These are phyloP conservation scores for Fusarium sp. DNA, from an alignment of 2,329 filamentous ascomycete genomes.

Conservation along the genomic window DNA sequence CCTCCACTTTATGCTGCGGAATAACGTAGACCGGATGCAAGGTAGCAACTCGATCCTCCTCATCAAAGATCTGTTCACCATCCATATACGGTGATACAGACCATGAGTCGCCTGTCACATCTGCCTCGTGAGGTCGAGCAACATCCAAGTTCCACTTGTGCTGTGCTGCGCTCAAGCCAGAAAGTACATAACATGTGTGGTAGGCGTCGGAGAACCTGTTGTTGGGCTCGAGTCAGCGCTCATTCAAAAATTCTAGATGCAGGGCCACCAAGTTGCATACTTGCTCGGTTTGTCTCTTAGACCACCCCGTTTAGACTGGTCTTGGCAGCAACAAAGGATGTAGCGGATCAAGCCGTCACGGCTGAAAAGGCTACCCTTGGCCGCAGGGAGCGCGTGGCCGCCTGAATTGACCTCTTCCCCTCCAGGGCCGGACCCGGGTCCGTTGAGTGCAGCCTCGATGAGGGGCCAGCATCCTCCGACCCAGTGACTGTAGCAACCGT, in stretches of 20 bases:
- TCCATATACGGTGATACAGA: slow-evolving; percentile 60
- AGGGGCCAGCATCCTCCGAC: slow-evolving; percentile 94
- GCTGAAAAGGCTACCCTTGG: slow-evolving; percentile 71
- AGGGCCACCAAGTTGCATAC: slow-evolving; percentile 57
- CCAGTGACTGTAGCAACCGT: slow-evolving; percentile 99
- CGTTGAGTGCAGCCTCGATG: slow-evolving; percentile 79
- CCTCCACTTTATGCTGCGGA: slow-evolving; percentile 73
- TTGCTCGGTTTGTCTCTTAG: slow-evolving; percentile 93
- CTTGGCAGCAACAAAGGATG: slow-evolving; percentile 89
- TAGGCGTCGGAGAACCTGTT: slow-evolving; percentile 82
- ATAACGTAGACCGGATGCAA: slow-evolving; percentile 89
- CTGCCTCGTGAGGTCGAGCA: slow-evolving; percentile 46
- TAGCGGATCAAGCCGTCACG: slow-evolving; percentile 88
- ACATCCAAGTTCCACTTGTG: slow-evolving; percentile 66
- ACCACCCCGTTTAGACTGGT: slow-evolving; percentile 74
- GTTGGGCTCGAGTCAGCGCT: slow-evolving; percentile 33
- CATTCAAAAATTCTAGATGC: slow-evolving; percentile 18
- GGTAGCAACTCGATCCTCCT: slow-evolving; percentile 73
- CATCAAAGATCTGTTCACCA: slow-evolving; percentile 72
- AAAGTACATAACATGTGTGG: slow-evolving; percentile 91
- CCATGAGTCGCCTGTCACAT: slow-evolving; percentile 55
- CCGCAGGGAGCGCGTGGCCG: slow-evolving; percentile 44
- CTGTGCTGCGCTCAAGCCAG: slow-evolving; percentile 84
- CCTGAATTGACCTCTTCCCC: slow-evolving; percentile 42
- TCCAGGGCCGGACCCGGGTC: slow-evolving; percentile 47